Percentiles rank a stretch among this genome's conserved stretches.
Conservation (phyloP, 805 yeast genomes). For the Saturnispora halmiae region DNA sequence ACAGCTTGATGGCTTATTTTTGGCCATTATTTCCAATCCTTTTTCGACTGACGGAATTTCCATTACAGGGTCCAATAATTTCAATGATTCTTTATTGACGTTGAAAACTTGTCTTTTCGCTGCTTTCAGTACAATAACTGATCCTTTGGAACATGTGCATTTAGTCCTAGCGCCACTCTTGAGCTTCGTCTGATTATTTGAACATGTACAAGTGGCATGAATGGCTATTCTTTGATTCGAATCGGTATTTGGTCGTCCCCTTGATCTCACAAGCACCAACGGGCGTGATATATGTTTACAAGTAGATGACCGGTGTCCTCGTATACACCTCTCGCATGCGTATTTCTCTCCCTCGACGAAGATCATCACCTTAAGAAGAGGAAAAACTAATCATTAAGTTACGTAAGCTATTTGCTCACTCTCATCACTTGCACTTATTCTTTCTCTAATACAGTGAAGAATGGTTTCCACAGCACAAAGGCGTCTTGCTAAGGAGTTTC, state of each 20-base stretch:
- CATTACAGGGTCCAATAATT: slow-evolving; percentile 27
- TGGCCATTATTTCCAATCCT: slow-evolving; percentile 26
- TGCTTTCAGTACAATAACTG: slow-evolving; percentile 29
- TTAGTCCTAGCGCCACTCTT: slow-evolving; percentile 11
- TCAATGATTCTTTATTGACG: slow-evolving; percentile 28
- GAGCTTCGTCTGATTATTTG: too few species aligned
- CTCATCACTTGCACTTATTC: background rate
- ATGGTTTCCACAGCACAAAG: slow-evolving; percentile 52
- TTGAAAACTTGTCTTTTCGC: slow-evolving; percentile 30
- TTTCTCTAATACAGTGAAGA: background rate
- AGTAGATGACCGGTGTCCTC: slow-evolving; percentile 86
- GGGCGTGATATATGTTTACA: slow-evolving; percentile 79
- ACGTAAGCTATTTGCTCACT: too few species aligned
- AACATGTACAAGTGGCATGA: too few species aligned
- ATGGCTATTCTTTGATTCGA: slow-evolving; percentile 53
- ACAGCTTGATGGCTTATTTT: too few species aligned
- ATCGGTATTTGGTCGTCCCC: slow-evolving; percentile 74
- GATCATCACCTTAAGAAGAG: slow-evolving; percentile 42
- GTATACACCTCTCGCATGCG: slow-evolving; percentile 78
- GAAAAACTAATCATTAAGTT: background rate
- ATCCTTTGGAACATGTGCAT: slow-evolving; percentile 3
- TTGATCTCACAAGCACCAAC: slow-evolving; percentile 74
- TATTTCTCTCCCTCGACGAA: slow-evolving; percentile 70
- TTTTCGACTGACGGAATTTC: slow-evolving; percentile 28
- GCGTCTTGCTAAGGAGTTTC: slow-evolving; percentile 79